Evolutionary conservation across 2,329 filamentous ascomycete species (phyloP), one percentile per base, ranked within the genome.

Genomic region (Diplocarpon rosae): DNA sequence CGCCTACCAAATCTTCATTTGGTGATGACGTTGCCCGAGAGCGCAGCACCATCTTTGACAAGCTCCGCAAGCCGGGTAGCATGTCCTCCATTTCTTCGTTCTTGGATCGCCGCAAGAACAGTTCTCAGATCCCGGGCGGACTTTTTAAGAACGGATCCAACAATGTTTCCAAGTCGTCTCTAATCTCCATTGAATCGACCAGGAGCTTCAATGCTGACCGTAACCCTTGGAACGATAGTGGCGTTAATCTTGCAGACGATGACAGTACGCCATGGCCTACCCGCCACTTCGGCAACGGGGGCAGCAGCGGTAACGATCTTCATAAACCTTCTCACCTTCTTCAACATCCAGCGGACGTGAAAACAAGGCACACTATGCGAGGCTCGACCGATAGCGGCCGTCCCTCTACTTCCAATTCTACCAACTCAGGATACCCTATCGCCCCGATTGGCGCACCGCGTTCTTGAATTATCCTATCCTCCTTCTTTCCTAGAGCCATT

Each of bases 201-300:
- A 85, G 90, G 62, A 95, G 88, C 69, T 81, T 82, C 65, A 80
- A 81, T 52, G 87, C 87, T 56, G 93, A 95, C 65, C 85, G 89
- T 65, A 95, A 95, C 67, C 89, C 89, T 50, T 96, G 90, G 90
- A 95, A 95, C 64, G 90, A 96, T 64, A 94, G 87, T 61, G 90
- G 89, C 58, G 88, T 95, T 62, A 95, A 95, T 63, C 78, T 95
- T 55, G 74, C 85, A 51, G 90, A 95, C 59, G 87, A 95, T 53
- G 88, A 95, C 56, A 59, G 67, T 45, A 70, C 74, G 53, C 73
- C 74, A 32, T 81, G 78, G 77, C 66, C 72, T 42, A 67, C 67
- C 41, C 76, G 78, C 27, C 76, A 77, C 56, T 75, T 80, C 56
- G 74, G 76, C 59, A 84, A 79, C 62, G 78, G 76, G 61, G 84